phyloP scores from a whole-genome alignment of 1,139 yeast species.

The Debaryomyces udenii region DNA sequence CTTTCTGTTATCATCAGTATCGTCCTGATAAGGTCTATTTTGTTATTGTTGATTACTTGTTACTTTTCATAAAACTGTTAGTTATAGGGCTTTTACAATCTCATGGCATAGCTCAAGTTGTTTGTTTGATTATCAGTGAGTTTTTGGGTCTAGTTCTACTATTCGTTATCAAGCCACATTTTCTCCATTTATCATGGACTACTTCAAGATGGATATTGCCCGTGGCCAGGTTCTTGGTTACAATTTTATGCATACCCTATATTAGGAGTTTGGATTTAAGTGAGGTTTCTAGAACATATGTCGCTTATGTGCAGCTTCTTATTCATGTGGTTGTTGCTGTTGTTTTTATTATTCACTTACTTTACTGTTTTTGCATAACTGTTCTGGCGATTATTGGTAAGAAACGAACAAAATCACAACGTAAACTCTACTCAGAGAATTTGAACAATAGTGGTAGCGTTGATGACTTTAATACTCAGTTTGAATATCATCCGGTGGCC shows the following conservation, averaged over 20 bases:
- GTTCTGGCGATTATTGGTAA: constrained; percentile 26
- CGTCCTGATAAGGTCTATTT: constrained; percentile 46
- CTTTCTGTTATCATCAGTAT: constrained; percentile 46
- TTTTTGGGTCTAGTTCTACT: constrained; percentile 33
- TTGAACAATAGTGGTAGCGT: constrained; percentile 15
- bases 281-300: constrained; percentile 40
- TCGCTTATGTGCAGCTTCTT: constrained; percentile 44
- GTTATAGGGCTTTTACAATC: constrained; percentile 48
- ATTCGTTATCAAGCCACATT: constrained; percentile 43
- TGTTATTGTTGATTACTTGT: constrained; percentile 36
- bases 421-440: constrained; percentile 9
- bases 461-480: constrained; percentile 32
- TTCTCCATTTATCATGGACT: constrained; percentile 39
- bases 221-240: constrained; percentile 38
- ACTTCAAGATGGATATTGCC: constrained; percentile 43
- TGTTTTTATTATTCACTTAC: constrained; percentile 37
- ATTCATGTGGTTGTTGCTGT: constrained; percentile 43
- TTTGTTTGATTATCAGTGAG: constrained; percentile 41
- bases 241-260: constrained; percentile 47
- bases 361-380: constrained; percentile 34
- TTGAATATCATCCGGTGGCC: constrained; percentile 37
- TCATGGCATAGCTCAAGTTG: constrained; percentile 49
- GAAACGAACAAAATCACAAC: constrained; percentile 12
- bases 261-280: constrained; percentile 32
- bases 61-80: constrained; percentile 36